These are phyloP conservation scores for Apiospora pterosperma DNA, from an alignment of 2,329 filamentous ascomycete genomes.

Conservation along the genomic window DNA sequence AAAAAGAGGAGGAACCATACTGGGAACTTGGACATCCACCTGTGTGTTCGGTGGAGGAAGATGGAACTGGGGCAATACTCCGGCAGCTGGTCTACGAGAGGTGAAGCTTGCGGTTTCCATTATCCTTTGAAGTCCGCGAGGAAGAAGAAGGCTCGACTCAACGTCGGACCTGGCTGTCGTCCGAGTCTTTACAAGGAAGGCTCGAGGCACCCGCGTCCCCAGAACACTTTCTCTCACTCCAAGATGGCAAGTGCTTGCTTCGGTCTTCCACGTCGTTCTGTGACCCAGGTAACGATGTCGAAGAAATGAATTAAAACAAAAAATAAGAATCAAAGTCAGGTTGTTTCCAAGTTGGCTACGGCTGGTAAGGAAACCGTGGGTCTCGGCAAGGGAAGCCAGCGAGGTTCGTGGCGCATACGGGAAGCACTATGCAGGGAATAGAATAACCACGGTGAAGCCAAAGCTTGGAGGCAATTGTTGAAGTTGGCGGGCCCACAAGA, in stretches of 20 bases:
- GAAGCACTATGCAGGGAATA: not conserved
- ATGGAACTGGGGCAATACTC: conserved; percentile 52
- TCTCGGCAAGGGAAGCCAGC: not conserved
- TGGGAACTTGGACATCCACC: conserved; percentile 30
- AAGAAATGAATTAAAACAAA: no score
- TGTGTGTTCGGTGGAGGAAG: conserved; percentile 29
- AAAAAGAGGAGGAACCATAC: conserved; percentile 19
- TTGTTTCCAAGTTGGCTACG: not conserved
- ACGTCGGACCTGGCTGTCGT: not conserved
- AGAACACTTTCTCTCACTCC: not conserved
- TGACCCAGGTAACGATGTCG: not conserved
- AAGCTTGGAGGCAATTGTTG: not conserved
- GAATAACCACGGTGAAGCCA: not conserved
- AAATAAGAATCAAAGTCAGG: no score
- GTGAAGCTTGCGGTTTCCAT: conserved; percentile 54
- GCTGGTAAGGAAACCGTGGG: not conserved
- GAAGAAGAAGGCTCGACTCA: conserved; percentile 1
- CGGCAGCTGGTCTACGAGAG: conserved; percentile 66
- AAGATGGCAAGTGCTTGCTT: not conserved
- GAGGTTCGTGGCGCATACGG: not conserved
- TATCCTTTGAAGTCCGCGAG: conserved; percentile 9
- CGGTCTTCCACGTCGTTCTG: not conserved
- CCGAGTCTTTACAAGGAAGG: not conserved
- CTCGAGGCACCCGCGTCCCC: not conserved
- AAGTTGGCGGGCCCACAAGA: not conserved